phyloP scores from a whole-genome alignment of 768 basidiomycete genomes.

The Pisolithus tinctorius region DNA sequence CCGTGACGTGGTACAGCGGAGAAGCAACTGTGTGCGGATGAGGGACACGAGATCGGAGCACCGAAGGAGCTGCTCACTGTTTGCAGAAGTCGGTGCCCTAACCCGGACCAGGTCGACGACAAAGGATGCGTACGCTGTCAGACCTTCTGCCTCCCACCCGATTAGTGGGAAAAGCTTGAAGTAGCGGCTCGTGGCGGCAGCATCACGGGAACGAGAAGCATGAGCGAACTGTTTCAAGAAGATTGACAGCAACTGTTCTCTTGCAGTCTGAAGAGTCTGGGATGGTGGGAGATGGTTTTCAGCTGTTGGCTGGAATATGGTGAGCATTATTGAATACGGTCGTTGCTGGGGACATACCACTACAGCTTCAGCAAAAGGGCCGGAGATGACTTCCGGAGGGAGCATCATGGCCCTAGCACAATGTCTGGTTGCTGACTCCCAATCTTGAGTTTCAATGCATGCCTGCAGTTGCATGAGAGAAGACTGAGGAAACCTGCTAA shows the following conservation, averaged over 20 bases:
- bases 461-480: slow-evolving; percentile 52
- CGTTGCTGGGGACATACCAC: slow-evolving; percentile 53
- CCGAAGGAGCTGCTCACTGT: slow-evolving; percentile 47
- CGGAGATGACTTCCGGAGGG: slow-evolving; percentile 68
- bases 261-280: slow-evolving; percentile 71
- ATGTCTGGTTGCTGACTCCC: slow-evolving; percentile 91
- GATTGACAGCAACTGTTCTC: slow-evolving; percentile 65
- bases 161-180: slow-evolving; percentile 97
- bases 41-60: slow-evolving; percentile 9
- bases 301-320: slow-evolving; percentile 69
- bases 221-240: slow-evolving; percentile 78
- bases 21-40: slow-evolving; percentile 62
- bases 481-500: slow-evolving; percentile 38
- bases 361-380: slow-evolving; percentile 77
- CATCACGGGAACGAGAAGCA: slow-evolving; percentile 77
- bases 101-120: slow-evolving; percentile 85
- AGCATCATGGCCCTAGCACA: slow-evolving; percentile 88
- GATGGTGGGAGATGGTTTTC: slow-evolving; percentile 81
- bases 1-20: slow-evolving; percentile 84
- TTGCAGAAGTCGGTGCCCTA: slow-evolving; percentile 69
- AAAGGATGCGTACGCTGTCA: slow-evolving; percentile 89
- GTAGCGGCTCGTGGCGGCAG: slow-evolving; percentile 83
- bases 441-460: slow-evolving; percentile 77
- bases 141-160: slow-evolving; percentile 87
- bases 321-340: neutral